Evolutionary conservation across 1,139 yeast species (phyloP), one percentile per base, ranked within the genome.

Genomic region (Spencermartinsiella ligniputridi): DNA sequence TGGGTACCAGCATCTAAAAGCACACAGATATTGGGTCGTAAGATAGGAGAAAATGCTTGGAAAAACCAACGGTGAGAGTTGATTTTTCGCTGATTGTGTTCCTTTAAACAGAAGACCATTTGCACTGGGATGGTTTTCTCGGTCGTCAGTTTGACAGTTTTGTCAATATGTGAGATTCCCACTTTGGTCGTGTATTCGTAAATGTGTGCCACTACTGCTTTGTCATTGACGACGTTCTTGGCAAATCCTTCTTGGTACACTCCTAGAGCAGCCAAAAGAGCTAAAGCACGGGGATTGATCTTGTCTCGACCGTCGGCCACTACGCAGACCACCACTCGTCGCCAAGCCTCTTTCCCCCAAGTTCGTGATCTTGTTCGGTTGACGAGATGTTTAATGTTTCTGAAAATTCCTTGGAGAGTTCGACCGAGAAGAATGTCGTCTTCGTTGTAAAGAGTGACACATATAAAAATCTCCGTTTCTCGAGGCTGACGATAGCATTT

Each of bases 41-140:
- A 66, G 29, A 83, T 70, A 2, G 87, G 85, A 1, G 84, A 80
- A 64, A 85, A 82, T 0, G 90, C 85, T 59, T 84, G 88, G 69
- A 85, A 80, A 49, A 86, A 82, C 95, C 95, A 85, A 52, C 94
- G 72, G 63, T 85, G 95, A 15, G 90, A 81, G 62, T 85, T 85
- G 61, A 85, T 85, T 61, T 85, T 85, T 61, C 81, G 76, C 51
- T 79, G 73, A 61, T 85, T 85, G 55, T 79, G 76, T 57, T 85
- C 95, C 63, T 85, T 85, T 55, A 85, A 67, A 61, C 94, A 85
- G 63, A 84, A 85, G 27, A 85, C 63, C 67, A 85, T 69, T 61
- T 85, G 95, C 4, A 83, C 79, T 0, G 94, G 94, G 25, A 72
- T 74, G 19, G 78, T 73, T 53, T 81, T 80, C 40, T 81, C 76